phyloP scores from a whole-genome alignment of 331 rosid genomes.

The Malus hybrid region DNA sequence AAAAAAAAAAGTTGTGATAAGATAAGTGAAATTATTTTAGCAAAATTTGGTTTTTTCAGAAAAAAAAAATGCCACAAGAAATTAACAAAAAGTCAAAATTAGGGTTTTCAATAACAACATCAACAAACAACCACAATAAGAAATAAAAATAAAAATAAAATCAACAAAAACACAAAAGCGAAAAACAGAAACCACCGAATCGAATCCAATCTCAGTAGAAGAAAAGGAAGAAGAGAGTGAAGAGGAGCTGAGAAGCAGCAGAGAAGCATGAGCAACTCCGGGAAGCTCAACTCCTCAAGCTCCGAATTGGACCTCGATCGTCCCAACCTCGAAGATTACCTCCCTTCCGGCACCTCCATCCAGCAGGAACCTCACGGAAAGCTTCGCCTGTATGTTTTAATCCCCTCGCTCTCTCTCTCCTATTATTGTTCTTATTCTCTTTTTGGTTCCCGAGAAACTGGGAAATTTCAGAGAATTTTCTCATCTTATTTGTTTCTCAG shows the following conservation, averaged over 20 bases:
- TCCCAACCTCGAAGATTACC: conserved; percentile 92
- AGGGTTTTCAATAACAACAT: too few relatives aligned
- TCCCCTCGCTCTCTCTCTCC: not conserved
- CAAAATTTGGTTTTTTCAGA: too few relatives aligned
- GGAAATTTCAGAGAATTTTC: not conserved
- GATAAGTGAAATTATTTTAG: too few relatives aligned
- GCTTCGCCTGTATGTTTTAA: conserved; percentile 50
- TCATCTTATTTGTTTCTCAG: conserved; percentile 20
- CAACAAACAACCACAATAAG: too few relatives aligned
- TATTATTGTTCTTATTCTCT: not conserved
- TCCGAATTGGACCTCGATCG: conserved; percentile 90
- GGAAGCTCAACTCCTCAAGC: conserved; percentile 48
- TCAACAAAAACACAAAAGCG: too few relatives aligned
- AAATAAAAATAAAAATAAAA: too few relatives aligned
- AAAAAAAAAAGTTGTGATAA: too few relatives aligned
- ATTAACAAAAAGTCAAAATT: too few relatives aligned
- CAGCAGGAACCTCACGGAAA: conserved; percentile 82
- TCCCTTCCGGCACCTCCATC: conserved; percentile 76
- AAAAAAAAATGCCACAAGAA: too few relatives aligned
- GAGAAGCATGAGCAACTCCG: conserved; percentile 16
- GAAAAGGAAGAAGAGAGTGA: not conserved
- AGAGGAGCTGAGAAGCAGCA: not conserved
- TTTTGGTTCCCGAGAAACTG: conserved; percentile 11
- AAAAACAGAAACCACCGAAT: not conserved
- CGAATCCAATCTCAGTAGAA: not conserved